phyloP scores from a whole-genome alignment of 2,329 filamentous ascomycete species.

The Cyphellophora europaea region DNA sequence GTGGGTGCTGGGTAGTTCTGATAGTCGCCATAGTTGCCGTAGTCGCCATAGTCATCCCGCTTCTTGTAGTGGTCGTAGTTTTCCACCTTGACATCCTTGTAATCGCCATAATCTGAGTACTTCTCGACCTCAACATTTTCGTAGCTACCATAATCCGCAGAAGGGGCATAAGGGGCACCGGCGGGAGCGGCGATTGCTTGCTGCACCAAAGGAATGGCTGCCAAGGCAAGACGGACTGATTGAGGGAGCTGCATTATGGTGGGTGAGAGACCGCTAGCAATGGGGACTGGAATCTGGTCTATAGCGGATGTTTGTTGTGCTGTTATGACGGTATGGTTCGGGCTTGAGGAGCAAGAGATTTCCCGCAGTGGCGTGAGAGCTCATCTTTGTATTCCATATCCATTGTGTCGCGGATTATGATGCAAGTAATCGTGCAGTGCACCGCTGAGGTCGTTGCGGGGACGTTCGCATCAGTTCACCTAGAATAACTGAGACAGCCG shows the following conservation, averaged over 20 bases:
- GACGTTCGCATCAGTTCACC: no score
- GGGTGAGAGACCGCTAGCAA: no score
- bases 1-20: neutral
- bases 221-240: neutral
- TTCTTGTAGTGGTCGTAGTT: neutral
- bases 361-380: slow-evolving; percentile 18
- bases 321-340: neutral
- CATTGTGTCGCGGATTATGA: no score
- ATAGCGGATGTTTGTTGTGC: neutral
- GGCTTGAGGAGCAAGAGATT: slow-evolving; percentile 2
- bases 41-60: slow-evolving; percentile 2
- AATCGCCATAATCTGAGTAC: slow-evolving; percentile 1
- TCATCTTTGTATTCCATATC: no score
- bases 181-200: slow-evolving; percentile 2
- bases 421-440: no score
- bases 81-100: neutral
- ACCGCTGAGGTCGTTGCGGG: no score
- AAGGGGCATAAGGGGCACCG: slow-evolving; percentile 5
- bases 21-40: slow-evolving; percentile 6
- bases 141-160: slow-evolving; percentile 4
- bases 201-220: neutral
- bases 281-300: slow-evolving; percentile 11
- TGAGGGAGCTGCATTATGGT: slow-evolving; percentile 2
- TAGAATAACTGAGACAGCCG: no score
- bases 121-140: neutral